Percentiles rank a stretch among this genome's conserved stretches.
Evolutionary conservation across 2,329 filamentous ascomycete genomes (phyloP).

Genomic region (Huntiella decipiens): DNA sequence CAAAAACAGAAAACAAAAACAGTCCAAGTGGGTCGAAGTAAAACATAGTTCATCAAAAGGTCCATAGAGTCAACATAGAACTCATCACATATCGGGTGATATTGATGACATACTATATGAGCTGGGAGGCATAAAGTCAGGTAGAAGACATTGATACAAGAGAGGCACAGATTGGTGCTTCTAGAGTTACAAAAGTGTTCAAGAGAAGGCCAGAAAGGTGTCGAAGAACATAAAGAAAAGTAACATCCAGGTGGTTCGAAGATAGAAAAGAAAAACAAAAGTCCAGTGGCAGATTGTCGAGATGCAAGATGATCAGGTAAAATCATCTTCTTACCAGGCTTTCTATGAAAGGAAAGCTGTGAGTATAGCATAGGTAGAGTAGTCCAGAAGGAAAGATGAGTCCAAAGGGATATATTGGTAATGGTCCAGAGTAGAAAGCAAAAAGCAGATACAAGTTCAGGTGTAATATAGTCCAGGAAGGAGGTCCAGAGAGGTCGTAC

Average conservation of each 20-base stretch:
- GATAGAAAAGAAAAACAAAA: neutral
- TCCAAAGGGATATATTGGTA: slow-evolving; percentile 4
- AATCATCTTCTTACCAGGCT: slow-evolving; percentile 4
- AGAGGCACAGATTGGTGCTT: too few species aligned
- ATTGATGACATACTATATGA: too few species aligned
- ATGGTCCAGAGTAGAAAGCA: slow-evolving; percentile 5
- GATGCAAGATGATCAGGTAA: slow-evolving; percentile 5
- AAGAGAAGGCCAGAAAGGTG: too few species aligned
- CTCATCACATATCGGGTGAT: neutral
- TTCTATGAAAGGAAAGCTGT: neutral
- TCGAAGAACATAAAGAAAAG: too few species aligned
- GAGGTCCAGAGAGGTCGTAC: slow-evolving; percentile 1
- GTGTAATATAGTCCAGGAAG: neutral
- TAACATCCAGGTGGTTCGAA: too few species aligned
- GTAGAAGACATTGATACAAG: too few species aligned
- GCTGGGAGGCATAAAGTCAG: too few species aligned
- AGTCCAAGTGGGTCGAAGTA: neutral
- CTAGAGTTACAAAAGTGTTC: too few species aligned
- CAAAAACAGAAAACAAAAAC: slow-evolving; percentile 1
- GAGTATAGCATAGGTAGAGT: neutral
- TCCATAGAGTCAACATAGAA: neutral
- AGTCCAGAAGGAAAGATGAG: slow-evolving; percentile 2
- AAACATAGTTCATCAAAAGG: neutral
- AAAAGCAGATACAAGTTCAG: neutral
- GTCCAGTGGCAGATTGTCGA: slow-evolving; percentile 1